Evolutionary conservation across 768 basidiomycete species (phyloP), one percentile per base, ranked within the genome.

Genomic region (Mycena vulgaris): DNA sequence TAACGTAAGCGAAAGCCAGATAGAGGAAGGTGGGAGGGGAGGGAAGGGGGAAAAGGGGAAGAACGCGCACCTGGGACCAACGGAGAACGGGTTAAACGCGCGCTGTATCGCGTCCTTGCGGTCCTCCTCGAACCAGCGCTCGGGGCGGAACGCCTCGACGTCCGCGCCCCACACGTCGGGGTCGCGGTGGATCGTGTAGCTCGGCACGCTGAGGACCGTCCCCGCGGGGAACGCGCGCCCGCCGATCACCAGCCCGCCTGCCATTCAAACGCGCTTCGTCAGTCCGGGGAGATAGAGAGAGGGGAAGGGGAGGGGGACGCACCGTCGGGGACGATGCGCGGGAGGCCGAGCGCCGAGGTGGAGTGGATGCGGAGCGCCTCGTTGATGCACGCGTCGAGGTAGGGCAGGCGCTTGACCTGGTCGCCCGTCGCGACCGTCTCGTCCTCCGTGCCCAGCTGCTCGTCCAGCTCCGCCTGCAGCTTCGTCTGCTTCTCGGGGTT

Each of bases 331-430:
- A 91, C 92, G 45, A 93, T 70, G 23, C 95, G 90, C 27, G 96
- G 94, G 21, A 98, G 88, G 17, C 96, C 96, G 31, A 96, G 84
- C 6, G 91, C 88, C 5, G 92, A 93, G 0, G 95, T 95, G 1
- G 94, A 93, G 82, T 97, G 95, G 10, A 95, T 77, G 3, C 96
- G 91, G 33, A 98, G 86, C 3, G 86, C 92, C 80, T 98, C 96
- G 77, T 94, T 90, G 81, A 97, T 93, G 79, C 92, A 93, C 0
- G 96, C 95, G 52, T 95, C 90, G 73, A 97, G 88, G 80, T 94
- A 96, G 9, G 92, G 87, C 21, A 95, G 83, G 1, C 83, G 83
- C 79, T 96, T 96, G 62, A 94, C 89, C 68, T 90, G 87, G 62
- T 92, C 90, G 62, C 83, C 90, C 1, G 87, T 89, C 23, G 89